A percentile compares a stretch with the other conserved stretches of the same genome.
Conservation (phyloP, 75 land plant species). For the Picea glauca region DNA sequence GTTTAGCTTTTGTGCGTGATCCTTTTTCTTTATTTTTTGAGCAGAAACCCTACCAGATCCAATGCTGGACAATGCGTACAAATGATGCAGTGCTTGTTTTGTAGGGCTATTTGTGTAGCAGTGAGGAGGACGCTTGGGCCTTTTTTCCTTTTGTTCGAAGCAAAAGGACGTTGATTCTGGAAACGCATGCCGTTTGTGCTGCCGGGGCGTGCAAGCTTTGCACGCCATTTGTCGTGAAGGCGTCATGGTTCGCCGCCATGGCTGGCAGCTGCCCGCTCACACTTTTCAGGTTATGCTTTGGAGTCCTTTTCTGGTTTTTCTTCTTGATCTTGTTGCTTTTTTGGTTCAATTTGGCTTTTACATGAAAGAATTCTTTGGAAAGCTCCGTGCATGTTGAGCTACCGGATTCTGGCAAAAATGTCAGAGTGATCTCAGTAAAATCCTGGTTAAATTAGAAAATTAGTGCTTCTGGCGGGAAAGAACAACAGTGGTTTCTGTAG, state of each 20-base stretch:
- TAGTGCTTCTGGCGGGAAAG: too few relatives aligned
- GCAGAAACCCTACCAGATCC: not conserved
- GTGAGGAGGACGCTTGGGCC: not conserved
- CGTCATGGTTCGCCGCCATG: constrained; percentile 80
- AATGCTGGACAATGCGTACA: too few relatives aligned
- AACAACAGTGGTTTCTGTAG: too few relatives aligned
- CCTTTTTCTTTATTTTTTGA: not conserved
- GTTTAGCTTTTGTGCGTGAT: not conserved
- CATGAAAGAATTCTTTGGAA: not conserved
- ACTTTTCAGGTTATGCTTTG: constrained; percentile 59
- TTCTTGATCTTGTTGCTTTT: not conserved
- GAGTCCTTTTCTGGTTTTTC: not conserved
- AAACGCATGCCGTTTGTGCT: not conserved
- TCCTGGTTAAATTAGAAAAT: too few relatives aligned
- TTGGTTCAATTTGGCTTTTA: not conserved
- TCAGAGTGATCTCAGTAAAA: too few relatives aligned
- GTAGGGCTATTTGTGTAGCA: not conserved
- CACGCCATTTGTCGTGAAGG: not conserved
- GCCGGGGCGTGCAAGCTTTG: not conserved
- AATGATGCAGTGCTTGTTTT: not conserved
- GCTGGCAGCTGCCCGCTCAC: constrained; percentile 93
- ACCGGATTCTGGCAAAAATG: too few relatives aligned
- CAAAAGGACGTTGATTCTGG: not conserved
- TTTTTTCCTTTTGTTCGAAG: too few relatives aligned
- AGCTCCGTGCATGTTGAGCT: too few relatives aligned